phyloP scores from a whole-genome alignment of 2,329 filamentous ascomycete genomes.

The Pezicula carpinea region DNA sequence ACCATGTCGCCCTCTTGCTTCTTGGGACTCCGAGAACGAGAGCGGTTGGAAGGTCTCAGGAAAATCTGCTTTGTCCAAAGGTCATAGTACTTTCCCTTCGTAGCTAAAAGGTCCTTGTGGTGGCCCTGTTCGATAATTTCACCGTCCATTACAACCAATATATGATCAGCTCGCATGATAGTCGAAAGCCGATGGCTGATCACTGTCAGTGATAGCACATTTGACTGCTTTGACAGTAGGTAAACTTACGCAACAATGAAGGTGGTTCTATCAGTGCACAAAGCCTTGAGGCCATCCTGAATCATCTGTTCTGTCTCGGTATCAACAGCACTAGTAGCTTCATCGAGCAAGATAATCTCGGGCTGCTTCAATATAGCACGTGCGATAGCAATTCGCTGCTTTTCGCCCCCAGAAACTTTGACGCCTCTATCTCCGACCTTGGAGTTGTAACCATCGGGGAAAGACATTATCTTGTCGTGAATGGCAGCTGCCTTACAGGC shows the following conservation, averaged over 20 bases:
- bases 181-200: conserved; percentile 45
- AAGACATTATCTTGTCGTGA: conserved; percentile 50
- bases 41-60: conserved; percentile 20
- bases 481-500: conserved; percentile 55
- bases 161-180: conserved; percentile 47
- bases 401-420: conserved; percentile 81
- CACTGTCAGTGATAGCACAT: conserved; percentile 9
- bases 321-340: conserved; percentile 90
- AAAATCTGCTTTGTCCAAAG: conserved; percentile 46
- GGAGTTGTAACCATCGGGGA: conserved; percentile 50
- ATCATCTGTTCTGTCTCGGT: conserved; percentile 93
- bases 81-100: conserved; percentile 44
- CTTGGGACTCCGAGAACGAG: conserved; percentile 20
- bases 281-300: conserved; percentile 53
- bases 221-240: neutral
- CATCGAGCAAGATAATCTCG: conserved; percentile 87
- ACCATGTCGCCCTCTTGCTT: conserved; percentile 23
- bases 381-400: conserved; percentile 84
- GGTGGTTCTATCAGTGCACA: conserved; percentile 45
- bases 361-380: conserved; percentile 89
- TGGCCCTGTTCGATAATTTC: conserved; percentile 46
- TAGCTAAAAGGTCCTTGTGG: conserved; percentile 41
- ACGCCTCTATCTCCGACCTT: conserved; percentile 36
- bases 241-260: conserved; percentile 31
- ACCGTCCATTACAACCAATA: conserved; percentile 49